phyloP scores from a whole-genome alignment of 306 rosid species.

The Rubus parviflorus region DNA sequence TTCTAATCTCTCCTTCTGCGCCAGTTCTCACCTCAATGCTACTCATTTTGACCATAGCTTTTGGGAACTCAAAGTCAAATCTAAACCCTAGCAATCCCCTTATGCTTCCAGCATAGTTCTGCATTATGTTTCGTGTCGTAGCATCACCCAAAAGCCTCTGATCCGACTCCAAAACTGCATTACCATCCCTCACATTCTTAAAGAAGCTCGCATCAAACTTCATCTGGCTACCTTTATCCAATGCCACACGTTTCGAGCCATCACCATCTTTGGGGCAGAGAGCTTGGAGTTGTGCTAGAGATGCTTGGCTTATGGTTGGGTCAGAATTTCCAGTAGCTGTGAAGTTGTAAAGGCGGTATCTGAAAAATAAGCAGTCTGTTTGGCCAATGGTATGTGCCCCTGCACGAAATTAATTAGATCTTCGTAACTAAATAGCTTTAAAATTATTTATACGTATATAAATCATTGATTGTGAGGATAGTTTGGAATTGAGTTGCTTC shows the following conservation, averaged over 20 bases:
- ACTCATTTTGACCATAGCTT: slow-evolving; percentile 76
- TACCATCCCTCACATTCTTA: slow-evolving; percentile 65
- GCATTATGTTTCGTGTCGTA: slow-evolving; percentile 37
- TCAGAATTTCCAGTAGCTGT: slow-evolving; percentile 61
- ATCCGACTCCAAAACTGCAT: slow-evolving; percentile 68
- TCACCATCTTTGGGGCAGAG: slow-evolving; percentile 58
- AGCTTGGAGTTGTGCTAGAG: slow-evolving; percentile 44
- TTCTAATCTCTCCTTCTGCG: slow-evolving; percentile 64
- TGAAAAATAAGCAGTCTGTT: slow-evolving; percentile 56
- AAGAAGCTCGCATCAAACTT: slow-evolving; percentile 59
- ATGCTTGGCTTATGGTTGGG: slow-evolving; percentile 54
- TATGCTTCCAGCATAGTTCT: slow-evolving; percentile 58
- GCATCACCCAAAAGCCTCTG: slow-evolving; percentile 68
- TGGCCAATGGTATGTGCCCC: slow-evolving; percentile 80
- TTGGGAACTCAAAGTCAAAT: slow-evolving; percentile 61
- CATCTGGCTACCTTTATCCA: slow-evolving; percentile 54
- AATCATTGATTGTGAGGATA: neutral
- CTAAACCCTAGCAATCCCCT: slow-evolving; percentile 61
- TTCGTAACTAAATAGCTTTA: neutral
- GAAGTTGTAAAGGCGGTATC: slow-evolving; percentile 63
- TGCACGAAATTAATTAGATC: slow-evolving; percentile 6
- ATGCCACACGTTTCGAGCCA: slow-evolving; percentile 46
- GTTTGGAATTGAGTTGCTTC: neutral
- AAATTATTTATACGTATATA: neutral
- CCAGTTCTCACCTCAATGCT: slow-evolving; percentile 68